Base-by-base conservation (phyloP, 257 asterid species). In the Fraxinus excelsior region DNA sequence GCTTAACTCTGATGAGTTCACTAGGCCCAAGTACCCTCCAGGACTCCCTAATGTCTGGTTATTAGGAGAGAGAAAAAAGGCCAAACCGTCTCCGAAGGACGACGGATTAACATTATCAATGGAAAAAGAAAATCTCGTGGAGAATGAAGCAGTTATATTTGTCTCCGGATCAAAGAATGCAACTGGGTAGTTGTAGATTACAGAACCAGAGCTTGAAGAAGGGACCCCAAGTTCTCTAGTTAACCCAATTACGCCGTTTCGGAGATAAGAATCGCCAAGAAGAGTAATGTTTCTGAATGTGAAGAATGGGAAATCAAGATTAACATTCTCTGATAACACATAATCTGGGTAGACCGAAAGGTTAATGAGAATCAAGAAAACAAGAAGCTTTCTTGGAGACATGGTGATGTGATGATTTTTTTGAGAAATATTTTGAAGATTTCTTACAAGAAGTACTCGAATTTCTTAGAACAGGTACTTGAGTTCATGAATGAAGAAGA, bases 221-320 rank as follows among this genome's bases (percentile, higher is more conserved):
- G 99, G 99, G 35, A 93, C 98, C 28, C 80, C 83, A 67, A 89
- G 87, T 84, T 93, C 97, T 51, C 91, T 78, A 26, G 98, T 96
- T 29, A 96, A 90, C 16, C 99, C 99, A 0, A 93, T 82, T 67
- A 91, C 88, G 64, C 97, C 99, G 79, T 90, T 86, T 37, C 96
- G 87, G 68, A 93, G 93, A 74, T 90, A 89, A 0, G 99, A 93
- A 77, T 95, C 99, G 5, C 99, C 99, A 67, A 96, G 95, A 77
- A 96, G 99, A 4, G 97, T 91, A 10, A 93, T 83, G 74, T 96
- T 93, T 3, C 97, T 87, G 76, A 91, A 85, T 66, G 85, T 80
- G 87, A 96, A 89, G 76, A 86, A 77, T 4, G 89, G 93, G 85
- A 96, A 89, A 6, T 93, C 96, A 21, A 96, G 90, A 51, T 79